Percentiles rank a stretch among this genome's conserved stretches.
phyloP scores from a whole-genome alignment of 306 rosid genomes.

The Vigna reflexopilosa region DNA sequence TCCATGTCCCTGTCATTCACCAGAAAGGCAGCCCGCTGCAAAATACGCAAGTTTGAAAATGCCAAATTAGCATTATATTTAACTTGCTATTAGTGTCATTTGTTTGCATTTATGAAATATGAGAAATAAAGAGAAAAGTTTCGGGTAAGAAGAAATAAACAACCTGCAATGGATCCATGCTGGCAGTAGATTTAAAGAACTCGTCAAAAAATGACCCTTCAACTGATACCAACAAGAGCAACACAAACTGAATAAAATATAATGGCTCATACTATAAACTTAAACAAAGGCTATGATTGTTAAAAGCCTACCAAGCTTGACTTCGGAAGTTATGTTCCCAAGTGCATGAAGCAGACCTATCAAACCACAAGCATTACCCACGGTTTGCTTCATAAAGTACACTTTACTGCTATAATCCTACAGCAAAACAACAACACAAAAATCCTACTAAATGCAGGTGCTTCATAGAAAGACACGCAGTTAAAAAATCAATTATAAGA shows the following conservation, averaged over 20 bases:
- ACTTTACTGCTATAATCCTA: slow-evolving; percentile 69
- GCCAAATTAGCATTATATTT: too few species aligned
- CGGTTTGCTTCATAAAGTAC: slow-evolving; percentile 92
- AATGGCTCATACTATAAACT: not conserved
- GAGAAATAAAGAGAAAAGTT: too few species aligned
- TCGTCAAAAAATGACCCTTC: too few species aligned
- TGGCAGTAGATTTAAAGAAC: too few species aligned
- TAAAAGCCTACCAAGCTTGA: slow-evolving; percentile 71
- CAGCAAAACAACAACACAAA: slow-evolving; percentile 42
- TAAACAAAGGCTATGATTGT: not conserved
- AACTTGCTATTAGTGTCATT: too few species aligned
- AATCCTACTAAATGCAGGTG: slow-evolving; percentile 1
- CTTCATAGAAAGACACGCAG: too few species aligned
- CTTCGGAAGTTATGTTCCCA: slow-evolving; percentile 78
- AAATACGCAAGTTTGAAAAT: too few species aligned
- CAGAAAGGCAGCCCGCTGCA: too few species aligned
- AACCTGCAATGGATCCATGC: too few species aligned
- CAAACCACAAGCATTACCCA: slow-evolving; percentile 96
- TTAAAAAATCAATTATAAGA: not conserved
- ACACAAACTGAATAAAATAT: slow-evolving; percentile 16
- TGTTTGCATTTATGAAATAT: too few species aligned
- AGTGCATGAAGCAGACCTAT: slow-evolving; percentile 96
- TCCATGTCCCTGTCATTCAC: too few species aligned
- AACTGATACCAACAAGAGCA: slow-evolving; percentile 42
- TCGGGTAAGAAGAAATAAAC: too few species aligned